Base-by-base conservation (phyloP, 345 rosid genomes). In the Euphorbia pulcherrima region DNA sequence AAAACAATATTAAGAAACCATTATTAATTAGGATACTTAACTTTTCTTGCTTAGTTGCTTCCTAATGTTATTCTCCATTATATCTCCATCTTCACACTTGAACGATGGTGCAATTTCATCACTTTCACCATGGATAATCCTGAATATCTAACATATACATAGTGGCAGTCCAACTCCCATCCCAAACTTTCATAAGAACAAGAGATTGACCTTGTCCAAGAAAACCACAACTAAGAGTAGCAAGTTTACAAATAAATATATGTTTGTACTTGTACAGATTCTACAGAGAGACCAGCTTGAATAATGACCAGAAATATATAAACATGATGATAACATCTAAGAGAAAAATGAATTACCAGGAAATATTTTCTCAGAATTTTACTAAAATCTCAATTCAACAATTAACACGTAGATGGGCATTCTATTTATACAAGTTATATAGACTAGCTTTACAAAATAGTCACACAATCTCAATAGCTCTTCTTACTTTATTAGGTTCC, bases 171-270 rank as follows among this genome's bases (percentile, higher is more conserved):
- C 14, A 41, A 40, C 30, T 24, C 65, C 30, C 41, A 21, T 33
- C 24, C 51, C 62, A n/a, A 40, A 40, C 39, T 2, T 16, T 61
- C 21, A 39, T 21, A 21, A 23, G n/a, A 37, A 23, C 27, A 23
- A 39, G 47, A 10, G 40, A 61, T 40, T 62, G 65, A 62, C 65
- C 52, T 62, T 62, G 33, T 62, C 52, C 50, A 21, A 13, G 6
- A 23, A 7, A 7, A 33, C 37, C 37, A 33, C 3, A 33, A 33
- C 29, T 24, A 21, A 13, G 23, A 33, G 26, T 2, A 62, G 33
- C 52, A 62, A 41, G 21, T 2, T 14, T 21, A 40, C 33, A 62
- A 40, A 20, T 39, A 14, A 4, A 24, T 6, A 62, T 33, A 23
- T 6, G n/a, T 2, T 10, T 40, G n/a, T 11, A 23, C 40, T 33